Evolutionary conservation across 2,329 filamentous ascomycete genomes (phyloP).

Genomic region (Exophiala mesophila): DNA sequence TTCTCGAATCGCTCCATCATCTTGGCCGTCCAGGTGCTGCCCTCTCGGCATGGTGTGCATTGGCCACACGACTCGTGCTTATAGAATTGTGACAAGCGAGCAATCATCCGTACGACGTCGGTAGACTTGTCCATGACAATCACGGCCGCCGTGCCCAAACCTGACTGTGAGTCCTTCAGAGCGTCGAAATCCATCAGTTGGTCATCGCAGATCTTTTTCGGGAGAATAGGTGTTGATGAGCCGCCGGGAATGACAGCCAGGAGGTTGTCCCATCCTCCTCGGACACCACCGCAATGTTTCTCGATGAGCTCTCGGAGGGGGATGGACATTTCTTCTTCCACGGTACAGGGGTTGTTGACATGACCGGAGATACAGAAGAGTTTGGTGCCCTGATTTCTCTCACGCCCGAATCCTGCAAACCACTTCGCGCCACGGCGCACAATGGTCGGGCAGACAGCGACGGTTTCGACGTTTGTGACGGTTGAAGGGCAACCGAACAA

Average conservation of each 20-base stretch:
- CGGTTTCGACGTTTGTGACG: conserved; percentile 95
- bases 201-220: conserved; percentile 83
- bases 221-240: conserved; percentile 92
- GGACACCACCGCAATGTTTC: conserved; percentile 94
- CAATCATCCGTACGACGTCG: conserved; percentile 90
- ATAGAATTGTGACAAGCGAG: conserved; percentile 92
- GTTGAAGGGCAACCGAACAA: conserved; percentile 97
- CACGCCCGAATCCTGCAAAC: conserved; percentile 91
- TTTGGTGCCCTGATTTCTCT: conserved; percentile 96
- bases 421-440: conserved; percentile 85
- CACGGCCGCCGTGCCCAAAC: conserved; percentile 93
- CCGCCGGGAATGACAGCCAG: conserved; percentile 92
- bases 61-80: conserved; percentile 97
- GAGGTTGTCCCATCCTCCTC: conserved; percentile 96
- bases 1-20: conserved; percentile 97
- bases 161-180: conserved; percentile 94
- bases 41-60: conserved; percentile 98
- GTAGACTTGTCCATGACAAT: conserved; percentile 99
- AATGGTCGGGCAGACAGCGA: conserved; percentile 93
- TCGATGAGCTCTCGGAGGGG: conserved; percentile 93
- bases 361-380: conserved; percentile 97
- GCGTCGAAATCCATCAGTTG: conserved; percentile 99
- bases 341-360: conserved; percentile 96
- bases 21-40: conserved; percentile 98
- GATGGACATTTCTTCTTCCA: conserved; percentile 99